A percentile compares a stretch with the other conserved stretches of the same genome.
Conservation (phyloP, 1,284 basidiomycete genomes). For the Coniophora puteana region DNA sequence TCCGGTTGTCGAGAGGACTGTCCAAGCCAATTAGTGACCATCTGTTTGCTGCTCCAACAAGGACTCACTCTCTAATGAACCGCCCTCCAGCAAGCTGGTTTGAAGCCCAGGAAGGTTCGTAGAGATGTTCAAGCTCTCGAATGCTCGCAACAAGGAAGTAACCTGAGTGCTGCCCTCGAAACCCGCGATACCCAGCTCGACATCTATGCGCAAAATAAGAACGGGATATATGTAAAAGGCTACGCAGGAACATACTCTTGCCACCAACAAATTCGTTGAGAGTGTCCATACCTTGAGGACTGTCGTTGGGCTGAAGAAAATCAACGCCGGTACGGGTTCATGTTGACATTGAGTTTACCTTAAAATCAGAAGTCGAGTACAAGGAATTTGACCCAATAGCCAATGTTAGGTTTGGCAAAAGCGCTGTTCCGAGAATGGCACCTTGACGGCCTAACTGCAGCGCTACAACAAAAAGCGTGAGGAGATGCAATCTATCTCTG, state of each 20-base stretch:
- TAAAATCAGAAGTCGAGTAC: constrained; percentile 44
- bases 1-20: constrained; percentile 68
- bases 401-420: constrained; percentile 58
- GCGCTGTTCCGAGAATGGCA: constrained; percentile 51
- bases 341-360: constrained; percentile 26
- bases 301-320: constrained; percentile 52
- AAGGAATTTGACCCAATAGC: constrained; percentile 57
- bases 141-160: constrained; percentile 57
- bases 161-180: constrained; percentile 61
- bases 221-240: constrained; percentile 9
- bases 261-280: constrained; percentile 70
- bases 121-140: constrained; percentile 57
- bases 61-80: constrained; percentile 47
- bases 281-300: constrained; percentile 58
- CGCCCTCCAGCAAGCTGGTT: constrained; percentile 52
- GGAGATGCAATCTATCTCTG: background rate
- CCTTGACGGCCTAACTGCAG: constrained; percentile 55
- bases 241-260: constrained; percentile 32
- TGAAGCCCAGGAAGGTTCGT: constrained; percentile 62
- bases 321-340: constrained; percentile 1
- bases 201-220: constrained; percentile 34
- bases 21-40: constrained; percentile 7
- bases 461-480: constrained; percentile 24
- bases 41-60: background rate
- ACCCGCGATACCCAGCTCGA: constrained; percentile 50